Base-by-base conservation (phyloP, 371 early-diverging fungal species). In the Actinomortierella wolfii region DNA sequence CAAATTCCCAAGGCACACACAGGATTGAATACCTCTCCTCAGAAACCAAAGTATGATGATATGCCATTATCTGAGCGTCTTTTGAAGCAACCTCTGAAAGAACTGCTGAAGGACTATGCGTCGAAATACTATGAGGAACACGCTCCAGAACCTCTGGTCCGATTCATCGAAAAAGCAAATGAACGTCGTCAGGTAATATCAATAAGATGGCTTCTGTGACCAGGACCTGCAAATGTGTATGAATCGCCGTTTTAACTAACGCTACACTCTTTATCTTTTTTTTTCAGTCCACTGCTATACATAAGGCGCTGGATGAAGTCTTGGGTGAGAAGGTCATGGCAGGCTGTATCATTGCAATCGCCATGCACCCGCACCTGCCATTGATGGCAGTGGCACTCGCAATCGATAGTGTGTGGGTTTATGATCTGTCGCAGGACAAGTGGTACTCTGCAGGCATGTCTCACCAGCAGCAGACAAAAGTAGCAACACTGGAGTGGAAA, bases 401-500 rank as follows among this genome's bases (percentile, higher is more conserved):
- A 67, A 66, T 67, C 51, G 49, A 67, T 50, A 45, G 63, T 26
- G 60, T 67, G 11, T 73, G 74, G 74, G 64, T 73, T 9, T 73
- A 73, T 17, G 74, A 73, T 29, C 60, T 73, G 13, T 73, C 74
- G 8, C 55, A 62, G 28, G 63, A 66, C 20, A 51, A 62, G 0
- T 73, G 74, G 74, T 67, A 67, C 39, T 61, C 74, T 0, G 66
- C 63, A 15, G 67, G 67, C 49, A 59, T 73, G 26, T 62, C 67
- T 8, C 59, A 73, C 18, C 47, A 56, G 23, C 47, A 46, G 20
- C 74, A 73, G 23, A 55, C 62, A 1, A 39, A 28, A 26, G 56
- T 73, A 44, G 57, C 51, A 46, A 62, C 28, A 17, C 47, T 73
- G 20, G 58, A 73, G 11, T 73, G 74, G 74, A 67, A 67, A 28